Percentiles rank a stretch among this genome's conserved stretches.
phyloP scores from a whole-genome alignment of 1,139 yeast genomes.

The Pichia sp. region DNA sequence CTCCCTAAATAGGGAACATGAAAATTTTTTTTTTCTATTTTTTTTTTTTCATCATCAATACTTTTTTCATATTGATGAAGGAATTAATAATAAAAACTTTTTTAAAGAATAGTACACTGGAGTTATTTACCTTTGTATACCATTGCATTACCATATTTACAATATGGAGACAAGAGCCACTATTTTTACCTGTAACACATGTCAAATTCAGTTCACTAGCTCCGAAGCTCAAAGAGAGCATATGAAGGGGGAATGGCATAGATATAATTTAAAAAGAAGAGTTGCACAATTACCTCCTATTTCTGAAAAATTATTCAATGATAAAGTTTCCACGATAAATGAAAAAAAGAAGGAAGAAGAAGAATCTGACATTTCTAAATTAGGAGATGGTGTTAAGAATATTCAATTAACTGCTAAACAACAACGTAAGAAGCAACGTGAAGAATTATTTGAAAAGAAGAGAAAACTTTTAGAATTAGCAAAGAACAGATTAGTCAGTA shows the following conservation, averaged over 20 bases:
- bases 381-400: conserved; percentile 16
- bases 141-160: not conserved
- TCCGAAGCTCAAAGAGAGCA: conserved; percentile 82
- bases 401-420: conserved; percentile 54
- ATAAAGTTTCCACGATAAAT: conserved; percentile 39
- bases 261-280: conserved; percentile 55
- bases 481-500: conserved; percentile 45
- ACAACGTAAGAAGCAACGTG: conserved; percentile 56
- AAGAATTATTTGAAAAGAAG: conserved; percentile 57
- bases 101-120: too few relatives aligned
- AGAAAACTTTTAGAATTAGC: conserved; percentile 56
- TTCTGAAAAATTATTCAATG: conserved; percentile 42
- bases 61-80: too few relatives aligned
- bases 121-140: not conserved
- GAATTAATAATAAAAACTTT: too few relatives aligned
- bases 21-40: not conserved
- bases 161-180: conserved; percentile 12
- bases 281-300: conserved; percentile 55
- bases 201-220: conserved; percentile 68
- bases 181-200: conserved; percentile 71
- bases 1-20: not conserved
- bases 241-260: conserved; percentile 85
- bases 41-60: too few relatives aligned
- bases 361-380: conserved; percentile 3
- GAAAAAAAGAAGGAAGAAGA: conserved; percentile 17